These are phyloP conservation scores for Penicillium steckii DNA, from an alignment of 495 filamentous ascomycete species.

Conservation along the genomic window DNA sequence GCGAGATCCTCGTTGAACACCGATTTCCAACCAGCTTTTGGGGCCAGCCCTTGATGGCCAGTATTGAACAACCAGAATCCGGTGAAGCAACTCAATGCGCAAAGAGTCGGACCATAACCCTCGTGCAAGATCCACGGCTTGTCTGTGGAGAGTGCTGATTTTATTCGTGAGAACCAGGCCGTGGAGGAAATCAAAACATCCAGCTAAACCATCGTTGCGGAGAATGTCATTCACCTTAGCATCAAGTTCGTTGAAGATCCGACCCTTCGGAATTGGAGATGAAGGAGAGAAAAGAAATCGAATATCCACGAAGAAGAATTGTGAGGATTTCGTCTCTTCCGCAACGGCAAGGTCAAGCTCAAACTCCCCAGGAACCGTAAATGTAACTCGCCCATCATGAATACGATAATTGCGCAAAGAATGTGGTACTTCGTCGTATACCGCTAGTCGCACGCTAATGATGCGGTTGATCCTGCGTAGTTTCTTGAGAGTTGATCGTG, in stretches of 20 bases:
- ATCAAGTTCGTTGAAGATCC: constrained; percentile 64
- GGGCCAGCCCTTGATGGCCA: constrained; percentile 67
- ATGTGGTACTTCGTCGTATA: constrained; percentile 71
- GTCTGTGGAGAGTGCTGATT: constrained; percentile 71
- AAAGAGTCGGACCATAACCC: constrained; percentile 74
- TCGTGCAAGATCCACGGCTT: constrained; percentile 65
- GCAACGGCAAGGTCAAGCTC: constrained; percentile 89
- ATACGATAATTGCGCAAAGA: constrained; percentile 73
- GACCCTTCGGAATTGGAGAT: constrained; percentile 54
- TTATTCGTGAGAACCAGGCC: constrained; percentile 85
- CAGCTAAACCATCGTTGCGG: constrained; percentile 60
- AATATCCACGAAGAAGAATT: constrained; percentile 92
- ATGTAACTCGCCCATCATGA: constrained; percentile 78
- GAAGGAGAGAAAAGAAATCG: constrained; percentile 78
- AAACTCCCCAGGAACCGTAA: constrained; percentile 78
- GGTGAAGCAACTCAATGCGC: constrained; percentile 70
- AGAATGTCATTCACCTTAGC: constrained; percentile 66
- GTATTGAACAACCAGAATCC: constrained; percentile 84
- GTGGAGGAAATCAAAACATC: constrained; percentile 83
- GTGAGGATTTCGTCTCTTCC: constrained; percentile 72
- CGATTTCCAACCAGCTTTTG: constrained; percentile 91
- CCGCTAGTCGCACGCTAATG: constrained; percentile 72
- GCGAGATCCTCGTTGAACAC: constrained; percentile 60
- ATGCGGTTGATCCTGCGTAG: constrained; percentile 79
- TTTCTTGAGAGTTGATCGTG: constrained; percentile 62